Evolutionary conservation across 2,329 filamentous ascomycete species (phyloP), one percentile per base, ranked within the genome.

Genomic region (Tolypocladium nubicola): DNA sequence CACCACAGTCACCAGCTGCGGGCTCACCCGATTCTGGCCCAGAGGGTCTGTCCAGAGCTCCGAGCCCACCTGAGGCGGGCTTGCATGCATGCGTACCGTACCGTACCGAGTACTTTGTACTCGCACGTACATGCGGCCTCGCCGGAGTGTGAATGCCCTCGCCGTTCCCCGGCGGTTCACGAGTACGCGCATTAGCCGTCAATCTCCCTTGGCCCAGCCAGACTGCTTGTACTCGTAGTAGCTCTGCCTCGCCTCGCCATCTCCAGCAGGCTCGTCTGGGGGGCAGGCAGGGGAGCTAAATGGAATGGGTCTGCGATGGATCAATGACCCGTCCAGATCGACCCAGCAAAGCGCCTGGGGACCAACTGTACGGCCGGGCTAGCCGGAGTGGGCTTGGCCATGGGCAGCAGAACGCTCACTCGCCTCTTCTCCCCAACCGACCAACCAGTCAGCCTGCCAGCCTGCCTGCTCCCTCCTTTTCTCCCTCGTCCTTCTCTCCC

Each of bases 261-360:
- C 19, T n/a, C 47, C 47, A 50, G 45, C 45, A 50, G 19, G 37
- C 30, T 35, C 10, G 35, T 30, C 54, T 3, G 16, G 26, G 52
- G 52, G 23, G 23, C 26, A 30, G 26, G 26, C 41, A 53, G 56
- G 50, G 56, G 52, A 57, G 52, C 26, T 37, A 33, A 14, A 21
- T 23, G n/a, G 41, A 57, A 53, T 39, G 52, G 50, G 52, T 50
- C 39, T 43, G 50, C 19, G 56, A 54, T 40, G 52, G 26, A 26
- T 43, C 55, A 21, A 37, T 50, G 49, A 43, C 49, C 55, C 49
- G 43, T 53, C 40, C 30, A 56, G 57, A 58, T 58, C 57, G 57
- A 41, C 53, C 57, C 54, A 56, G 53, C 35, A 45, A n/a, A 35
- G 49, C 33, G 33, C 49, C 19, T 26, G 53, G 55, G 55, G 55